Evolutionary conservation across 2,329 filamentous ascomycete species (phyloP).

Genomic region (Arachnomyces sp.): DNA sequence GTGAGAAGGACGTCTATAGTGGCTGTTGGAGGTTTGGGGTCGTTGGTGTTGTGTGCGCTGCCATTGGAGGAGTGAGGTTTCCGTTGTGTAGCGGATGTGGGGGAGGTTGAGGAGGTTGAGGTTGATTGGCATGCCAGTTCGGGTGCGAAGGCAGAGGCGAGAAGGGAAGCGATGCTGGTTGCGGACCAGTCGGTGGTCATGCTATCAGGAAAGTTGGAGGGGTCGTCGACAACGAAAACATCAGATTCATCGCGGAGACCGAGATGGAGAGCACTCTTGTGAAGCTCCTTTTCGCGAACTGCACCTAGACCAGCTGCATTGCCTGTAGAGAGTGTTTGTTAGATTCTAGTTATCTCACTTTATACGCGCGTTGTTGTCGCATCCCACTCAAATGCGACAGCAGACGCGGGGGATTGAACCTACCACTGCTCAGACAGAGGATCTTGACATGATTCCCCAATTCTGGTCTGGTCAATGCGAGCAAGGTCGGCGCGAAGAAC

Average conservation of each 20-base stretch:
- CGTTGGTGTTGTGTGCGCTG: conserved; percentile 21
- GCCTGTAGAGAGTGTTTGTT: conserved; percentile 39
- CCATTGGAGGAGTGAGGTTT: conserved; percentile 7
- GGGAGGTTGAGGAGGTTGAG: conserved; percentile 20
- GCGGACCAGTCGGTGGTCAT: conserved; percentile 76
- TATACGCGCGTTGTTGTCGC: too few species aligned
- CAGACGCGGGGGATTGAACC: conserved; percentile 9
- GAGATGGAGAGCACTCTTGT: conserved; percentile 68
- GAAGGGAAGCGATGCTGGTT: conserved; percentile 59
- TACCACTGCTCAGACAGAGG: conserved; percentile 80
- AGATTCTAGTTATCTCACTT: not conserved
- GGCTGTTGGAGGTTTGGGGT: conserved; percentile 40
- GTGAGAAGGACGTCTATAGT: conserved; percentile 79
- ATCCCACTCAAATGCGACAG: too few species aligned
- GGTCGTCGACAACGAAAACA: conserved; percentile 76
- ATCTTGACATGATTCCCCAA: conserved; percentile 90
- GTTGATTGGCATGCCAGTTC: conserved; percentile 36
- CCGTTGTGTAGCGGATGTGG: conserved; percentile 33
- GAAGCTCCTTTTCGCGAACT: conserved; percentile 73
- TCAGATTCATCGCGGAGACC: conserved; percentile 70
- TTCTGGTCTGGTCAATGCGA: conserved; percentile 72
- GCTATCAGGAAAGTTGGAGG: conserved; percentile 72
- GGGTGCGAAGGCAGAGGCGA: conserved; percentile 67
- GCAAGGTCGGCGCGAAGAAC: conserved; percentile 90
- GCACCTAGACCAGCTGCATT: conserved; percentile 82